Evolutionary conservation across 805 yeast genomes (phyloP), one percentile per base, ranked within the genome.

Genomic region (Lachancea quebecensis): DNA sequence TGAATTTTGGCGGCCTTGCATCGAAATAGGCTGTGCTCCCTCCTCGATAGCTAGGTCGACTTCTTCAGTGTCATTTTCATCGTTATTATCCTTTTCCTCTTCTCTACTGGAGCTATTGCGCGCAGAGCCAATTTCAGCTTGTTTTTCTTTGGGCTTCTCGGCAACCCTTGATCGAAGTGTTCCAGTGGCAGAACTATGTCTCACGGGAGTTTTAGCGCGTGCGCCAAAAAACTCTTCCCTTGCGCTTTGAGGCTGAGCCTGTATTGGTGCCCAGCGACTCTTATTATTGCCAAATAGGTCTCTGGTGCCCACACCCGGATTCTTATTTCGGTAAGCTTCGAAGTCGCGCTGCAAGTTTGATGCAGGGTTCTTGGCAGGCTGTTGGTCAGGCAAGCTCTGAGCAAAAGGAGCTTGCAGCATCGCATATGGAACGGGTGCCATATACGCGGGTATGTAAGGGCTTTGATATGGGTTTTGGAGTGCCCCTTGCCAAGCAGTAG

Each of bases 11-110:
- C 14, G 33, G 9, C 11, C 12, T 4, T 18, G 29, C 27, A 15
- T 31, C 14, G 54, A 51, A 21, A 53, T 46, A 10, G 57, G 50
- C 11, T 45, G 33, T 4, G 59, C 58, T 21, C 53, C 59, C 11
- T 54, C 62, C 35, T 58, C 65, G 8, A 60, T 54, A 5, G 60
- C 62, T 21, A 60, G 39, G n/a, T 55, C 59, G 6, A 57, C 49
- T 12, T 49, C 51, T 40, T 59, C 63, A 28, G 49, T 51, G 29
- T 54, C 56, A 17, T 54, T 56, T 29, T 38, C 38, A 4, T 30
- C 32, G 28, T 14, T 25, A 9, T 29, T 14, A 21, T 28, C 21
- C 2, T n/a, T n/a, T 4, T 3, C 35, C 4, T 30, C 14, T 12
- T 12, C 33, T 12, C 8, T 30, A 30, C 14, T 14, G 9, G 33